Conservation (phyloP, 1,284 basidiomycete genomes). For the Thecaphora frezii region DNA sequence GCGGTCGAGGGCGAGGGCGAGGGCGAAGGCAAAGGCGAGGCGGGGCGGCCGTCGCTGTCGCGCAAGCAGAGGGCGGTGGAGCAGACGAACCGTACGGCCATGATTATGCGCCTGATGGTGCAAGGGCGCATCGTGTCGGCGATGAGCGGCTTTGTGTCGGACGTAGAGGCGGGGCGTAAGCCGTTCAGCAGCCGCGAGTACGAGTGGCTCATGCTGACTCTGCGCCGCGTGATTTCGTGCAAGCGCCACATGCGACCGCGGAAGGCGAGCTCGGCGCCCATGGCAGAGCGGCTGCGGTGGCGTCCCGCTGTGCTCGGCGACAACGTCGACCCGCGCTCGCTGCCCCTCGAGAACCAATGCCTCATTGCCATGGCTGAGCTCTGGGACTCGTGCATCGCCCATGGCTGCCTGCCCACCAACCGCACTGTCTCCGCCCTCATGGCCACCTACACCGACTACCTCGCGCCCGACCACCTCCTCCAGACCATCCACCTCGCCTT, state of each 20-base stretch:
- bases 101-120: conserved; percentile 23
- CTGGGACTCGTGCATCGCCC: conserved; percentile 19
- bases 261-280: neutral
- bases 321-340: conserved; percentile 13
- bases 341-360: conserved; percentile 24
- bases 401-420: conserved; percentile 4
- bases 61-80: no score
- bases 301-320: conserved; percentile 13
- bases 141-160: conserved; percentile 20
- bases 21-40: no score
- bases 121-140: conserved; percentile 28
- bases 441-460: conserved; percentile 6
- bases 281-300: no score
- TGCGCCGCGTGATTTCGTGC: conserved; percentile 9
- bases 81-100: conserved; percentile 7
- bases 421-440: conserved; percentile 25
- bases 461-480: conserved; percentile 7
- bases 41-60: no score
- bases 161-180: conserved; percentile 10
- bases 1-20: no score
- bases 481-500: conserved; percentile 9
- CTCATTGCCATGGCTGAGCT: conserved; percentile 29
- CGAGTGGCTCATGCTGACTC: conserved; percentile 15
- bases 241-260: neutral
- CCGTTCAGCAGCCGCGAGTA: conserved; percentile 13